A percentile compares a stretch with the other conserved stretches of the same genome.
These are phyloP conservation scores for Aspergillus pseudoterreus DNA, from an alignment of 2,329 filamentous ascomycete genomes.

Conservation along the genomic window DNA sequence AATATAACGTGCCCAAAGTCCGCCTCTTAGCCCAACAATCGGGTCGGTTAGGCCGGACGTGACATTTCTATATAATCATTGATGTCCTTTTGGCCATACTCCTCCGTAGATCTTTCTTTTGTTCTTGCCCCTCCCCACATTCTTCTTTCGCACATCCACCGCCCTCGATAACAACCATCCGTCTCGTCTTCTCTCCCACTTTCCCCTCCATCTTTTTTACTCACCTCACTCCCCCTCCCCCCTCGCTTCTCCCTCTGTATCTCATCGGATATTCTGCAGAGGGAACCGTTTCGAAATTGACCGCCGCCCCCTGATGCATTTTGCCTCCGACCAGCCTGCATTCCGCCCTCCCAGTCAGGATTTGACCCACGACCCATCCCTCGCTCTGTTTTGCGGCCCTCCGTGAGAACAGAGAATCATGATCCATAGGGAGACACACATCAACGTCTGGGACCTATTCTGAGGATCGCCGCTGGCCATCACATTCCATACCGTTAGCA, in stretches of 20 bases:
- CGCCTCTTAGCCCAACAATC: background rate
- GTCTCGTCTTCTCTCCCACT: too few species aligned
- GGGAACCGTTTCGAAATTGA: background rate
- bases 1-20: background rate
- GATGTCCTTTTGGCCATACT: background rate
- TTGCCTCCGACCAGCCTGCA: background rate
- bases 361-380: conserved; percentile 6
- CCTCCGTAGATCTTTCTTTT: background rate
- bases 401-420: background rate
- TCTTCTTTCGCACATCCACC: background rate
- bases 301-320: conserved; percentile 6
- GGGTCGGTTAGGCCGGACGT: background rate
- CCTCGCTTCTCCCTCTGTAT: too few species aligned
- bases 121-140: background rate
- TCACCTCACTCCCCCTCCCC: too few species aligned
- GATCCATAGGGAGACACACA: background rate
- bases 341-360: background rate
- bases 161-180: too few species aligned
- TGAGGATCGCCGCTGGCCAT: background rate
- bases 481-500: background rate
- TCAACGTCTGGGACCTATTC: background rate
- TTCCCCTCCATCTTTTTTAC: too few species aligned
- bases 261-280: background rate
- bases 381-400: background rate
- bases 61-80: conserved; percentile 1